Conservation (phyloP, 225 moss, liverwort and hornwort genomes). For the Asterella californica region DNA sequence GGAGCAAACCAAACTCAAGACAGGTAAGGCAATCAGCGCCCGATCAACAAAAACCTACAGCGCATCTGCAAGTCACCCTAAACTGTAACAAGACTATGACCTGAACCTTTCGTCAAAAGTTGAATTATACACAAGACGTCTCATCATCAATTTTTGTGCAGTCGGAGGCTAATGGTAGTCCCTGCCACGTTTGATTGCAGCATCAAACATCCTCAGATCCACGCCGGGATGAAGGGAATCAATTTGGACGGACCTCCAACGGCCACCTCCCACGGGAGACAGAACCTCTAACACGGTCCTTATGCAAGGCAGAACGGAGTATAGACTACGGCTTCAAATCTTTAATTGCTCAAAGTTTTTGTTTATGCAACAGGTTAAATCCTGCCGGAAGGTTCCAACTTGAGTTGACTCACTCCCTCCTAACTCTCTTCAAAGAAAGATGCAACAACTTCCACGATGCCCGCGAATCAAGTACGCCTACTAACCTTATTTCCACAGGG, state of each 20-base stretch:
- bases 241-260: neutral
- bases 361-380: neutral
- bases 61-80: no score
- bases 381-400: neutral
- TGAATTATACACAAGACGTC: no score
- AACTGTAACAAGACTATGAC: no score
- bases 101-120: no score
- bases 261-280: neutral
- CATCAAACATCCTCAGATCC: neutral
- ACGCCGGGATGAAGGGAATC: neutral
- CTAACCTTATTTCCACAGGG: neutral
- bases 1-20: no score
- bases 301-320: neutral
- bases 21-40: no score
- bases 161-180: no score
- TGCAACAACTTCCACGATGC: neutral
- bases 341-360: slow-evolving; percentile 1
- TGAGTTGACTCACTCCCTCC: neutral
- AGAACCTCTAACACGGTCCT: neutral
- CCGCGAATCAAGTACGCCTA: neutral
- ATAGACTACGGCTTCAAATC: slow-evolving; percentile 3
- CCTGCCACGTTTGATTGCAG: neutral
- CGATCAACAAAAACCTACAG: no score
- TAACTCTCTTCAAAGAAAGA: neutral
- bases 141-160: no score